phyloP scores from a whole-genome alignment of 2,329 filamentous ascomycete species.

The Escovopsis weberi region DNA sequence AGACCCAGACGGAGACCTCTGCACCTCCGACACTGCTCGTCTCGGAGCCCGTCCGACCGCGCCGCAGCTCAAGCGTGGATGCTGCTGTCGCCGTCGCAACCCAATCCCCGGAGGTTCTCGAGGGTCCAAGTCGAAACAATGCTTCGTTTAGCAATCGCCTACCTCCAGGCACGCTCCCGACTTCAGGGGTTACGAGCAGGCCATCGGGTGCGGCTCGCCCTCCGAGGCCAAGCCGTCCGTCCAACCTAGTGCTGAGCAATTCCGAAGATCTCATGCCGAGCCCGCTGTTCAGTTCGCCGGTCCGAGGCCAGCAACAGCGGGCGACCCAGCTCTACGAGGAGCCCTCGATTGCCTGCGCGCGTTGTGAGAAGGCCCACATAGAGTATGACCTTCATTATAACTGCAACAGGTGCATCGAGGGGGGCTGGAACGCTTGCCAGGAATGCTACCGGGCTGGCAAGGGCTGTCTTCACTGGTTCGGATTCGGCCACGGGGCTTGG shows the following conservation, averaged over 20 bases:
- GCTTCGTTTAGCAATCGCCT: constrained; percentile 24
- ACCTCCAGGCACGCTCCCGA: constrained; percentile 13
- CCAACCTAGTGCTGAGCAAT: constrained; percentile 25
- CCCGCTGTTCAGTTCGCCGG: constrained; percentile 17
- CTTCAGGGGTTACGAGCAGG: background rate
- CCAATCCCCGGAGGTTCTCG: constrained; percentile 11
- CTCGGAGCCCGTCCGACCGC: constrained; percentile 14
- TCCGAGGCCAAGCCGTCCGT: constrained; percentile 19
- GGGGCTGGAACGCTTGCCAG: constrained; percentile 47
- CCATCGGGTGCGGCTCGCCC: constrained; percentile 7
- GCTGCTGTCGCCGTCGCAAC: constrained; percentile 15
- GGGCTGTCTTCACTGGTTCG: constrained; percentile 78
- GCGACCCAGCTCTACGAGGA: constrained; percentile 46
- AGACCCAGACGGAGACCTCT: constrained; percentile 25
- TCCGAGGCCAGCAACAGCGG: constrained; percentile 24
- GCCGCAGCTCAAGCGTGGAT: constrained; percentile 26
- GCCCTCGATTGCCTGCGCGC: constrained; percentile 58
- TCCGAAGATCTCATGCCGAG: constrained; percentile 14
- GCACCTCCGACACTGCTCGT: constrained; percentile 24
- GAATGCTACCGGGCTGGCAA: constrained; percentile 63
- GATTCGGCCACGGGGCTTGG: constrained; percentile 64
- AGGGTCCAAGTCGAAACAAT: constrained; percentile 9
- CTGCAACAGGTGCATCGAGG: constrained; percentile 57
- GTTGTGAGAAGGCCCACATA: constrained; percentile 57
- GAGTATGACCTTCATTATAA: constrained; percentile 80